Base-by-base conservation (phyloP, 768 basidiomycete genomes). In the Cystoderma amianthinum region DNA sequence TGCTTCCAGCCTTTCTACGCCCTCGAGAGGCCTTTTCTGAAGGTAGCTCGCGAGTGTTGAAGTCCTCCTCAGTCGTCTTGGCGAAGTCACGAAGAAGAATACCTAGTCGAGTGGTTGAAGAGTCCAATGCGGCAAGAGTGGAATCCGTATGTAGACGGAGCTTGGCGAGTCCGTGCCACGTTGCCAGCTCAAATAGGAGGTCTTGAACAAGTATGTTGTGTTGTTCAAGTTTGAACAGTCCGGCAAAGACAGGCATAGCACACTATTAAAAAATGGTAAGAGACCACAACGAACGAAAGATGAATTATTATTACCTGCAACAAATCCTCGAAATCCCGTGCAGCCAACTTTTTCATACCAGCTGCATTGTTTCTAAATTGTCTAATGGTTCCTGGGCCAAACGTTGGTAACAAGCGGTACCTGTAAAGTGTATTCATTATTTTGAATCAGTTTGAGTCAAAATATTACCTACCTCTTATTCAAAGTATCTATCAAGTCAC, bases 271-370 rank as follows among this genome's bases (percentile, higher is more conserved):
- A 41, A 13, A 15, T 16, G 25, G 20, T 11, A n/a, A 41, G 15
- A 19, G 6, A 9, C 34, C 10, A 23, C 1, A 7, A 19, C 16
- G 7, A 19, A 16, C 12, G 6, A n/a, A 9, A 7, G 7, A 16
- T 6, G 10, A 13, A 23, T 11, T 16, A 20, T 23, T 10, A 11
- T 11, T 47, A 53, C 54, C 47, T 63, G 62, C 0, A 65, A 40
- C 0, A 66, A 30, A 33, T 65, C 61, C 12, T 65, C 54, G 22
- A 57, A 65, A 20, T 66, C 61, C 3, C 51, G 39, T 1, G 54
- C 64, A 2, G 55, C 55, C 1, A 58, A 36, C 7, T 43, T 34
- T 15, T 58, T 61, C 52, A 64, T 55, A 3, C 46, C 45, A 3
- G 55, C 52, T 0, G 50, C 56, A 42, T 65, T 58, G 13, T 37